Conservation (phyloP, 2,329 filamentous ascomycete genomes). For the Aspergillus sp. region DNA sequence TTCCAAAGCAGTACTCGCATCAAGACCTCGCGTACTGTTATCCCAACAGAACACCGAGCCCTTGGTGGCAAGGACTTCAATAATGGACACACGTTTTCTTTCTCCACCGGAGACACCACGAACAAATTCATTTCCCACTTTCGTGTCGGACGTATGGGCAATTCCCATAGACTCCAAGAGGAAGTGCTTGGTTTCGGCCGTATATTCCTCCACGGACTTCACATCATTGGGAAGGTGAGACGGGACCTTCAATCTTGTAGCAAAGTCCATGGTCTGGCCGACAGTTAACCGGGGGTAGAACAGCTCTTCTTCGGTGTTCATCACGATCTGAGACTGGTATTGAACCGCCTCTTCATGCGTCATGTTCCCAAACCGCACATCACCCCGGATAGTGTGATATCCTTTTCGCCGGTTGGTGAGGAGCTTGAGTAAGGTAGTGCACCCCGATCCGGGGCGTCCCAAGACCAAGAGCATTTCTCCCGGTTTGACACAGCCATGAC, state of each 20-base stretch:
- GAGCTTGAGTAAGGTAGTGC: constrained; percentile 67
- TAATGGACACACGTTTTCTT: constrained; percentile 64
- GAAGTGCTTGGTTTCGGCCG: constrained; percentile 49
- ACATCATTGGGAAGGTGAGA: constrained; percentile 67
- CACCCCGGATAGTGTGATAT: constrained; percentile 56
- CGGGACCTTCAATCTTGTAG: constrained; percentile 63
- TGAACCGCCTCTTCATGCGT: constrained; percentile 38
- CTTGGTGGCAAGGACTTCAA: constrained; percentile 57
- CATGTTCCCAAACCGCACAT: constrained; percentile 55
- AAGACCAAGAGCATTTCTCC: constrained; percentile 71
- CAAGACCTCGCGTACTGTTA: constrained; percentile 61
- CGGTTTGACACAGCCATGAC: constrained; percentile 65
- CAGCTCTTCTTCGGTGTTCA: constrained; percentile 53
- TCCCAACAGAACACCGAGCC: constrained; percentile 62
- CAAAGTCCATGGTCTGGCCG: constrained; percentile 53
- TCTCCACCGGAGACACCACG: constrained; percentile 66
- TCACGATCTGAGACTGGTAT: constrained; percentile 57
- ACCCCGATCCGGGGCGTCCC: constrained; percentile 65
- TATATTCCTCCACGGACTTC: constrained; percentile 56
- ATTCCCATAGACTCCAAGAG: constrained; percentile 56
- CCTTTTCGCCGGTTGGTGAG: constrained; percentile 62
- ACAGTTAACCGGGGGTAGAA: constrained; percentile 52
- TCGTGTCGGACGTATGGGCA: constrained; percentile 59
- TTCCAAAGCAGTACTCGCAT: constrained; percentile 60
- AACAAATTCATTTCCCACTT: constrained; percentile 62